Evolutionary conservation across 495 filamentous ascomycete genomes (phyloP).

Genomic region (Parachaetomium inaequale): DNA sequence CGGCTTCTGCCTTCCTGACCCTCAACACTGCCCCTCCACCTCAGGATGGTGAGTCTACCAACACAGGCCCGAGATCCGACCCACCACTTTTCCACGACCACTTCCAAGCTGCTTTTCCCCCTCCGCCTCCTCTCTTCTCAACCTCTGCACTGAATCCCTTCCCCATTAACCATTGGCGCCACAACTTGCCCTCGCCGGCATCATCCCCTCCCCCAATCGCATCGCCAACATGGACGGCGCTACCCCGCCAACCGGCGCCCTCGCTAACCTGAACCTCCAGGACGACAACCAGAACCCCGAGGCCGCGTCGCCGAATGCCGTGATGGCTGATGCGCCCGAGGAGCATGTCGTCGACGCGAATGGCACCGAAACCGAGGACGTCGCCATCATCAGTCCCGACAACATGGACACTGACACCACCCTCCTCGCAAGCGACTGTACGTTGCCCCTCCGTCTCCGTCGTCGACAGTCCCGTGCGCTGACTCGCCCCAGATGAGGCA

Average conservation of each 20-base stretch:
- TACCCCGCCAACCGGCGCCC: slow-evolving; percentile 22
- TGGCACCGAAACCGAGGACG: slow-evolving; percentile 72
- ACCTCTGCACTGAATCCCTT: not conserved
- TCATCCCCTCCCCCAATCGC: not conserved
- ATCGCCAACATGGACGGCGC: slow-evolving; percentile 12
- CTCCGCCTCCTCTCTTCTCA: not conserved
- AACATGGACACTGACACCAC: slow-evolving; percentile 35
- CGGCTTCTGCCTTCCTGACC: slow-evolving; percentile 11
- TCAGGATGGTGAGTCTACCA: slow-evolving; percentile 19
- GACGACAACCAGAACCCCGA: slow-evolving; percentile 40
- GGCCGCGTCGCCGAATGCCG: slow-evolving; percentile 49
- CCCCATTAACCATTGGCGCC: not conserved
- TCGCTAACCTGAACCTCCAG: slow-evolving; percentile 31
- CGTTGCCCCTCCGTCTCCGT: slow-evolving; percentile 24
- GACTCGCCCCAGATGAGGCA: slow-evolving; percentile 59
- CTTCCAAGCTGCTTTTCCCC: too few relatives aligned
- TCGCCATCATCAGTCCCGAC: slow-evolving; percentile 78
- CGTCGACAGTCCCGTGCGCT: slow-evolving; percentile 20
- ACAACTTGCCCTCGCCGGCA: not conserved
- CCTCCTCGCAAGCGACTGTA: slow-evolving; percentile 65
- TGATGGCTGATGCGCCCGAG: slow-evolving; percentile 70
- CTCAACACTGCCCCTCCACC: not conserved
- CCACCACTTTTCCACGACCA: not conserved
- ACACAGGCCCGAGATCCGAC: not conserved
- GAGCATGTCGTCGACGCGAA: slow-evolving; percentile 58